phyloP scores from a whole-genome alignment of 345 rosid genomes.

The Bruguiera parviflora region DNA sequence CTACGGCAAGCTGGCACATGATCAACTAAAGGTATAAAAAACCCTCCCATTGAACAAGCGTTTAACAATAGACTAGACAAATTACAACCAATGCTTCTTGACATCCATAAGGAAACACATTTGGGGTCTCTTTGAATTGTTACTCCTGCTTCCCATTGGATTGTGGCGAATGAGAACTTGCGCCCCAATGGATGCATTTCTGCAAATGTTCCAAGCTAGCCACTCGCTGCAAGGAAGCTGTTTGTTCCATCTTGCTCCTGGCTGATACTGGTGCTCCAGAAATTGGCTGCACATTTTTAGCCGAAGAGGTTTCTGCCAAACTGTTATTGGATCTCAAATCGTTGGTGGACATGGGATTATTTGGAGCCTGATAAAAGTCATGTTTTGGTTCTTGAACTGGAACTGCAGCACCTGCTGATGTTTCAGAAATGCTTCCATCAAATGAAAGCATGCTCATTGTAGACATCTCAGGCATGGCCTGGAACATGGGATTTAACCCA shows the following conservation, averaged over 20 bases:
- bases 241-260: conserved; percentile 55
- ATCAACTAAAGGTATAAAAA: conserved; percentile 5
- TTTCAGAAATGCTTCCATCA: conserved; percentile 46
- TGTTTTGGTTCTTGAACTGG: conserved; percentile 46
- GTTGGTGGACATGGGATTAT: conserved; percentile 28
- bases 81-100: too few species aligned
- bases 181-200: conserved; percentile 64
- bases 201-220: conserved; percentile 91
- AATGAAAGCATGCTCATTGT: conserved; percentile 39
- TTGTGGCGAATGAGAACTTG: conserved; percentile 22
- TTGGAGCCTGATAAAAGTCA: conserved; percentile 33
- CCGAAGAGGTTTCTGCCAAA: conserved; percentile 42
- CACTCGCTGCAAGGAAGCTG: conserved; percentile 75
- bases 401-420: conserved; percentile 51
- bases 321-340: conserved; percentile 33
- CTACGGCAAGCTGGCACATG: conserved; percentile 6
- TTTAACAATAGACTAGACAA: neutral
- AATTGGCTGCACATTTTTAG: conserved; percentile 33
- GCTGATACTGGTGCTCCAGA: conserved; percentile 24
- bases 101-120: too few species aligned
- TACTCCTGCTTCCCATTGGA: conserved; percentile 18
- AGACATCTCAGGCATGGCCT: conserved; percentile 43
- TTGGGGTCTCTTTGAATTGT: too few species aligned
- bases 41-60: neutral
- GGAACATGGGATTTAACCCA: conserved; percentile 29